Percentiles rank a stretch among this genome's conserved stretches.
Conservation (phyloP, 768 basidiomycete species). For the Kwoniella bestiolae region DNA sequence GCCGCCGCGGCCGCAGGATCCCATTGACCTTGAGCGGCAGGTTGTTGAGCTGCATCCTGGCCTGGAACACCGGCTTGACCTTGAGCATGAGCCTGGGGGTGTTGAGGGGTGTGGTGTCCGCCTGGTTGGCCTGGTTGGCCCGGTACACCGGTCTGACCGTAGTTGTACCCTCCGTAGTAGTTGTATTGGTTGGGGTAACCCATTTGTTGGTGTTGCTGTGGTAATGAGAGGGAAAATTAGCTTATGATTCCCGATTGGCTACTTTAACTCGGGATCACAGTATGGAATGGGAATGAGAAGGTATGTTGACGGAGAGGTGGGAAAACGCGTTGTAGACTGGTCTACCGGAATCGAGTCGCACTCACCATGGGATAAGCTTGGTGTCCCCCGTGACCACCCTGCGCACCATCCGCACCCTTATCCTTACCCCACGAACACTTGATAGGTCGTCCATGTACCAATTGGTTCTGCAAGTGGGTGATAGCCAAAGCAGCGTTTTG, state of each 20-base stretch:
- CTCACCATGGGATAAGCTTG: slow-evolving; percentile 71
- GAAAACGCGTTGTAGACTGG: too few species aligned
- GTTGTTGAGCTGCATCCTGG: slow-evolving; percentile 9
- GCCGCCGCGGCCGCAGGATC: slow-evolving; percentile 36
- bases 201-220: slow-evolving; percentile 26
- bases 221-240: slow-evolving; percentile 47
- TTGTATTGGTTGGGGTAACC: slow-evolving; percentile 36
- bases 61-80: slow-evolving; percentile 12
- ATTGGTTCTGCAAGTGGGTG: slow-evolving; percentile 92
- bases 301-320: slow-evolving; percentile 66
- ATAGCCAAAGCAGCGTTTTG: slow-evolving; percentile 99
- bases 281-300: too few species aligned
- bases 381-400: slow-evolving; percentile 61
- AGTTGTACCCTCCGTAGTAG: slow-evolving; percentile 49
- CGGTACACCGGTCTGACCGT: slow-evolving; percentile 42
- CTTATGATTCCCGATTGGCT: too few species aligned
- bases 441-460: slow-evolving; percentile 95
- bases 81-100: neutral
- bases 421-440: slow-evolving; percentile 99
- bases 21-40: slow-evolving; percentile 30
- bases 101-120: slow-evolving; percentile 6
- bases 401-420: slow-evolving; percentile 62
- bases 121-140: slow-evolving; percentile 44
- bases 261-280: too few species aligned
- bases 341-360: too few species aligned